Percentiles rank a stretch among this genome's conserved stretches.
phyloP scores from a whole-genome alignment of 768 basidiomycete genomes.

The Rhodosporidiobolus sp. region DNA sequence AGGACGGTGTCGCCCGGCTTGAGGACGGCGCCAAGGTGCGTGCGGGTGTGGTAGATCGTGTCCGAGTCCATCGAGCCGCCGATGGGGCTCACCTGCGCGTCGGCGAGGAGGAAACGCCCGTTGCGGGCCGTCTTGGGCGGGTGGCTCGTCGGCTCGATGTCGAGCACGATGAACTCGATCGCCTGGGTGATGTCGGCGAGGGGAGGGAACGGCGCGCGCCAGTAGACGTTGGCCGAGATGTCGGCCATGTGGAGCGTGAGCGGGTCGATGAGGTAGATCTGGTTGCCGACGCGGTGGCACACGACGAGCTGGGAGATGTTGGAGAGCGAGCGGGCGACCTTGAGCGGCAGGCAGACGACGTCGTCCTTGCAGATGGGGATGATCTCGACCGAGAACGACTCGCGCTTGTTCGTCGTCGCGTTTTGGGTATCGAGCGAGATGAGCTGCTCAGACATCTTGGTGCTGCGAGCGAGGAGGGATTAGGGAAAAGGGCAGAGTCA shows the following conservation, averaged over 20 bases:
- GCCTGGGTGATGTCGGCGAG: constrained; percentile 79
- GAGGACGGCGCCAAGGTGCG: constrained; percentile 86
- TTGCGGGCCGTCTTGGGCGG: constrained; percentile 48
- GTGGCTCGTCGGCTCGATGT: constrained; percentile 72
- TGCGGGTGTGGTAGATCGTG: constrained; percentile 90
- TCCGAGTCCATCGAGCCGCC: constrained; percentile 63
- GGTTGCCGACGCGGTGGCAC: constrained; percentile 87
- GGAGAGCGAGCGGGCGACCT: constrained; percentile 73
- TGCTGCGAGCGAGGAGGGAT: constrained; percentile 53
- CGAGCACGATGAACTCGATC: constrained; percentile 90
- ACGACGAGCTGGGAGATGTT: constrained; percentile 85
- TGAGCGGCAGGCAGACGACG: constrained; percentile 79
- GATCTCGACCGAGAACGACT: constrained; percentile 96
- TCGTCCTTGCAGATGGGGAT: constrained; percentile 97
- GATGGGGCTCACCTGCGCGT: constrained; percentile 83
- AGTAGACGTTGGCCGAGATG: constrained; percentile 72
- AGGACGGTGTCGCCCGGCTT: constrained; percentile 93
- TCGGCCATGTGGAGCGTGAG: constrained; percentile 79
- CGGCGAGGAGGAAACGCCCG: constrained; percentile 79
- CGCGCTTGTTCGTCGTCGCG: constrained; percentile 91
- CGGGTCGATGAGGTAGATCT: constrained; percentile 85
- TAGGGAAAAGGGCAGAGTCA: not conserved
- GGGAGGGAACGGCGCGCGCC: constrained; percentile 84
- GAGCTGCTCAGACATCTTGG: constrained; percentile 90
- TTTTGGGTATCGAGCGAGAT: constrained; percentile 89